Evolutionary conservation across 2,329 filamentous ascomycete species (phyloP), one percentile per base, ranked within the genome.

Genomic region (Aspergillus terreus): DNA sequence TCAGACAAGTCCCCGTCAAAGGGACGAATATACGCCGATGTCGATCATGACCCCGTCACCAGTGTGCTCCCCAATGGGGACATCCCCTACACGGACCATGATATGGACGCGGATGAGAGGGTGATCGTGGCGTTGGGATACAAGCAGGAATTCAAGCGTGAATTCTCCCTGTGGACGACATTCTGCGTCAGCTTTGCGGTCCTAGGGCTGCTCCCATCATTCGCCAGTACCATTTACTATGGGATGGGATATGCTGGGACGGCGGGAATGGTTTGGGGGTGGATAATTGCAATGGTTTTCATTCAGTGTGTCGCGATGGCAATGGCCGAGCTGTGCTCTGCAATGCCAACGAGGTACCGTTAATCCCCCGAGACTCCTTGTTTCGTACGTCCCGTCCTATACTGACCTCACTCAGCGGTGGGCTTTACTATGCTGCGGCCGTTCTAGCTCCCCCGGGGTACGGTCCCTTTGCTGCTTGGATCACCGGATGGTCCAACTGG

Each of bases 111-210:
- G 6, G 74, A 76, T 55, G 74, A 76, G 50, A 59, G 67, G 48
- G 70, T 73, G 33, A 69, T 76, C 44, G 65, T 64, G 38, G 71
- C 73, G 5, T 60, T 76, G 46, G 74, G 74, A 14, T 83, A 82
- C 66, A 83, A 82, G 65, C 78, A 81, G 47, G 81, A 84, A 62
- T 84, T 84, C 72, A 84, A 83, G 71, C 78, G 87, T 62, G 86
- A 90, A 61, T 89, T 90, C 66, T 85, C 80, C 2, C 73, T 88
- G 12, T 90, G 85, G 80, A 87, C 86, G 5, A 87, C 85, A 0
- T 90, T 90, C 65, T 87, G 84, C 58, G 85, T 90, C 38, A 85
- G 81, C 49, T 90, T 90, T 66, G 85, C 87, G 6, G 85, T 90
- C 10, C 73, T 90, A 50, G 87, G 87, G 1, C 67, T 90, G 44